Percentiles rank a stretch among this genome's conserved stretches.
Conservation (phyloP, 1,284 basidiomycete genomes). For the Marasmius oreades region DNA sequence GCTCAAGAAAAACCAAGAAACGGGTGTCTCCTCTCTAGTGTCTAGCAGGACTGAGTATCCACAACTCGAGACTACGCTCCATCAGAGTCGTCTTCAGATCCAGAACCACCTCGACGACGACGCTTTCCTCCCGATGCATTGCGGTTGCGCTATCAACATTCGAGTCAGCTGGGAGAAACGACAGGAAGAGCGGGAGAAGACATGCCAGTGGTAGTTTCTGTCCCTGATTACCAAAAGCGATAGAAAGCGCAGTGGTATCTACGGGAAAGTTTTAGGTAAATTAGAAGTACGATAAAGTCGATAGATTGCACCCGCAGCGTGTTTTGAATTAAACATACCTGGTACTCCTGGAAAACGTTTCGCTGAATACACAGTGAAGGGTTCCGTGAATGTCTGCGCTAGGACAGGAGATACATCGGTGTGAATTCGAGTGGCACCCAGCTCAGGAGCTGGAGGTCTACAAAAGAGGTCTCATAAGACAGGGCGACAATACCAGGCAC, state of each 20-base stretch:
- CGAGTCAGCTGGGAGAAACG: constrained; percentile 13
- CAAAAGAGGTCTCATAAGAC: constrained; percentile 12
- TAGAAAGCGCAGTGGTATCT: constrained; percentile 88
- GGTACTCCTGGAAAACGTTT: constrained; percentile 93
- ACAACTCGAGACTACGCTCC: constrained; percentile 22
- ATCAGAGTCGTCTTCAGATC: constrained; percentile 49
- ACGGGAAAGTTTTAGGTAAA: constrained; percentile 5
- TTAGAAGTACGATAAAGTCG: neutral
- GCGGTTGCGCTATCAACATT: constrained; percentile 55
- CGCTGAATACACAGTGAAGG: constrained; percentile 88
- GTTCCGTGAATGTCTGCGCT: constrained; percentile 82
- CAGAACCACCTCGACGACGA: constrained; percentile 46
- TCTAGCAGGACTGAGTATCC: too few species aligned
- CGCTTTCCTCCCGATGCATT: constrained; percentile 60
- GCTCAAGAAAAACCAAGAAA: too few species aligned
- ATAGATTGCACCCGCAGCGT: constrained; percentile 1
- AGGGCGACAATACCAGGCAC: constrained; percentile 16
- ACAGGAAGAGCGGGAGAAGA: constrained; percentile 22
- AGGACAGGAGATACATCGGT: constrained; percentile 68
- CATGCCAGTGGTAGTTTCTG: constrained; percentile 85
- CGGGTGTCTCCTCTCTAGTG: too few species aligned
- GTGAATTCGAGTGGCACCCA: constrained; percentile 60
- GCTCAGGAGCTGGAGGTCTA: constrained; percentile 71
- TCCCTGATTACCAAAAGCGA: constrained; percentile 88
- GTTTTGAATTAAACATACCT: constrained; percentile 41